Base-by-base conservation (phyloP, 2,329 filamentous ascomycete genomes). In the Trichoderma aggressivum region DNA sequence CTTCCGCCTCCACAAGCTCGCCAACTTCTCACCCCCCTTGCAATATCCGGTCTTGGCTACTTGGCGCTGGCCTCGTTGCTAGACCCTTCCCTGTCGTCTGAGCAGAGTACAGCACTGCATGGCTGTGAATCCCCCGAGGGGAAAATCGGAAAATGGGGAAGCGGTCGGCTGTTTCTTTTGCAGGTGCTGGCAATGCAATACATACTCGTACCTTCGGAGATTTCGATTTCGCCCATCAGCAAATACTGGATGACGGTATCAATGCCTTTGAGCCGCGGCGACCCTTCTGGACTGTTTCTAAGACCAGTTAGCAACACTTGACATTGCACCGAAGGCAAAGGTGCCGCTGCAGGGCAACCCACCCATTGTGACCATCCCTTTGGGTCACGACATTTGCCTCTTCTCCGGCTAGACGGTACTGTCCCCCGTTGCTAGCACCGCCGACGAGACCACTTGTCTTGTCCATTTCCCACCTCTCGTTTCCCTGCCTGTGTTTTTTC, bases 211-310 rank as follows among this genome's bases (percentile, higher is more conserved):
- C 39, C n/a, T 24, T 34, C 39, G 66, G 39, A 60, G 66, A 53
- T 53, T 60, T 60, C 26, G 66, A 53, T 53, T 60, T 60, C 26
- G 30, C 24, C 43, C 32, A 36, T 43, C 56, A 50, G 56, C 30
- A 7, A 53, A 69, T 34, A 53, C 53, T 53, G 55, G 56, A 61
- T 28, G 56, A 53, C 56, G 56, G 24, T 53, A 24, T 53, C 39
- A 12, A 56, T 30, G 14, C 14, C 30, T 47, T 12, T 5, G 34
- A 28, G 53, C 64, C 66, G 66, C 66, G 66, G 66, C 66, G 66
- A 69, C 66, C 26, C 66, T 69, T 69, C 66, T 61, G 66, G 66
- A 69, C 56, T 60, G 65, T 28, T 68, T 68, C 28, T 16, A 24
- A 50, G 50, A 66, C 8, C 50, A 66, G 30, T 39, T 34, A 36